Base-by-base conservation (phyloP, 768 basidiomycete genomes). In the Leccinellum albellum region DNA sequence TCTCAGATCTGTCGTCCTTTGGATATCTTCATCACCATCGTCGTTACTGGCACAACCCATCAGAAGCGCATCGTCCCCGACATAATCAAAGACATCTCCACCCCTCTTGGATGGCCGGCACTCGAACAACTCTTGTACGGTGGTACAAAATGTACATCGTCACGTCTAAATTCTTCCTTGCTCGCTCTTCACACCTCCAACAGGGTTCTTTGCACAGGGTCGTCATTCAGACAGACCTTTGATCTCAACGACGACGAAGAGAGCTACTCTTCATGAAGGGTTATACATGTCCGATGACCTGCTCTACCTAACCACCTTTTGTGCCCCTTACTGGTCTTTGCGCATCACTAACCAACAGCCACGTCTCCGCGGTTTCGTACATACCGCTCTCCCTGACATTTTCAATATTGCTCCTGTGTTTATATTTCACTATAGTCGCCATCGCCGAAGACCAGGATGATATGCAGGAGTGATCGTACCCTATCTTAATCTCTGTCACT, bases 1-100 rank as follows among this genome's bases (percentile, higher is more conserved):
- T 23, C 71, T 85, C 20, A 74, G 79, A 26, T 71, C 69, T 13
- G 73, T 79, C 40, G 57, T 82, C 6, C 68, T 86, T n/a, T 88
- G 85, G 84, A 80, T 88, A 52, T 88, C 20, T 82, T 88, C 58
- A 65, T 88, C 9, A 79, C 78, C 24, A 70, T 88, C 67, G 75
- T 83, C 8, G 77, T 78, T 0, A 70, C 63, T 56, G 67, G 76
- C 61, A 53, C 69, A 40, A 53, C 64, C 62, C 57, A 66, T 46
- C 61, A 70, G 33, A 61, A 60, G 51, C 64, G 71, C 42, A 58
- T 61, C 50, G 71, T 86, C 14, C 76, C 79, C 0, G 74, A 79
- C 7, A 85, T 87, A 78, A 68, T 88, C 21, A 72, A 76, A n/a
- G 85, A 87, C 55, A 81, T 88, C 50, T 82, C 83, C 35, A 59